Evolutionary conservation across 2,329 filamentous ascomycete species (phyloP).

Genomic region (Alternaria rosae): DNA sequence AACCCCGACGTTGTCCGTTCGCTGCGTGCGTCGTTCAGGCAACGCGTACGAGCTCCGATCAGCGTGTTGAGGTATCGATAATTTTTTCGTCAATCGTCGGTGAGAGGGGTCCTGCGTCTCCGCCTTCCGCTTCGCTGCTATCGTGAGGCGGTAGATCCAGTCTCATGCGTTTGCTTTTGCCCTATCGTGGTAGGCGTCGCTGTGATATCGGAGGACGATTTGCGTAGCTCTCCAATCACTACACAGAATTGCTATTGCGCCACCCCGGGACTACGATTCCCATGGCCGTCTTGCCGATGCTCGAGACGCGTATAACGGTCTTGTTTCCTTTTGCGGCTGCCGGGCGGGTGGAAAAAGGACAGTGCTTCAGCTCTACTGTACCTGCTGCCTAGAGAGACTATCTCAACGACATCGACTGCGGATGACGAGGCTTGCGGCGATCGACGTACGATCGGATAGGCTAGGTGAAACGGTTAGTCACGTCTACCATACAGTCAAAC

Average conservation of each 20-base stretch:
- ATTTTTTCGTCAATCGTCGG: slow-evolving; percentile 2
- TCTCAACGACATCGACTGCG: slow-evolving; percentile 17
- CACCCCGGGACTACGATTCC: slow-evolving; percentile 2
- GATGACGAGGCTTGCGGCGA: slow-evolving; percentile 5
- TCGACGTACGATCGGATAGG: slow-evolving; percentile 1
- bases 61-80: slow-evolving; percentile 3
- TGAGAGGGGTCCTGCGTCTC: slow-evolving; percentile 8
- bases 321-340: slow-evolving; percentile 14
- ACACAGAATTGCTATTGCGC: neutral
- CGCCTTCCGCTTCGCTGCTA: slow-evolving; percentile 11
- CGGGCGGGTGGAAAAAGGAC: slow-evolving; percentile 9
- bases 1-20: slow-evolving; percentile 2
- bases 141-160: slow-evolving; percentile 8
- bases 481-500: neutral
- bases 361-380: slow-evolving; percentile 6
- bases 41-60: slow-evolving; percentile 15
- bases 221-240: slow-evolving; percentile 11
- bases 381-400: slow-evolving; percentile 31
- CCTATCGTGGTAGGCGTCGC: slow-evolving; percentile 1
- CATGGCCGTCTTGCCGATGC: slow-evolving; percentile 13
- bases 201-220: slow-evolving; percentile 4
- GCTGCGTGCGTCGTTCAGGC: slow-evolving; percentile 16
- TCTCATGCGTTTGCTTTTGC: slow-evolving; percentile 12
- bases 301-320: slow-evolving; percentile 12
- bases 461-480: neutral